phyloP scores from a whole-genome alignment of 352 stramenopile species.

The Pythium sp. region DNA sequence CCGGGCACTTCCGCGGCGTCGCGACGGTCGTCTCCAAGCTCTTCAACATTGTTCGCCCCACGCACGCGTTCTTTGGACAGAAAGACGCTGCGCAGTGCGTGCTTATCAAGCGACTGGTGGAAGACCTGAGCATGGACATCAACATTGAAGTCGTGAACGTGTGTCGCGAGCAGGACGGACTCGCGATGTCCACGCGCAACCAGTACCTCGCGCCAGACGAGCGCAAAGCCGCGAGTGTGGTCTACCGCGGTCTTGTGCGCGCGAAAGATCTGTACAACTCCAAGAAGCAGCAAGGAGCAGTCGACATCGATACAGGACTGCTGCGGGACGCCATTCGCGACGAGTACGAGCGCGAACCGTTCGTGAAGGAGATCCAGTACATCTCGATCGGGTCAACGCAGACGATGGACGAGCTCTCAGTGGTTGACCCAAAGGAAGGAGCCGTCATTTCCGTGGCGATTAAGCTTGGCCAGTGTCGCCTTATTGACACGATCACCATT shows the following conservation, averaged over 20 bases:
- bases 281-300: conserved; percentile 15
- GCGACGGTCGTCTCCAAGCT: conserved; percentile 99
- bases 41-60: conserved; percentile 98
- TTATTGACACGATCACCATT: conserved; percentile 97
- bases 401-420: conserved; percentile 93
- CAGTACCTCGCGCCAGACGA: conserved; percentile 94
- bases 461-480: conserved; percentile 92
- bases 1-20: conserved; percentile 98
- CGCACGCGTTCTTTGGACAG: conserved; percentile 98
- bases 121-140: conserved; percentile 96
- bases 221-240: conserved; percentile 78
- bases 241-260: conserved; percentile 79
- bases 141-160: conserved; percentile 92
- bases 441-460: conserved; percentile 95
- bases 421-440: conserved; percentile 58
- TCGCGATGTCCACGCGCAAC: conserved; percentile 98
- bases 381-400: conserved; percentile 92
- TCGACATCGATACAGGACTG: conserved; percentile 26
- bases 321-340: conserved; percentile 44
- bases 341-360: conserved; percentile 80
- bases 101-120: conserved; percentile 93
- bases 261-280: conserved; percentile 46
- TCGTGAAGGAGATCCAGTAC: conserved; percentile 95
- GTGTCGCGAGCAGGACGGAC: conserved; percentile 92
- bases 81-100: conserved; percentile 98